Base-by-base conservation (phyloP, 2,329 filamentous ascomycete genomes). In the Didymella segeticola region DNA sequence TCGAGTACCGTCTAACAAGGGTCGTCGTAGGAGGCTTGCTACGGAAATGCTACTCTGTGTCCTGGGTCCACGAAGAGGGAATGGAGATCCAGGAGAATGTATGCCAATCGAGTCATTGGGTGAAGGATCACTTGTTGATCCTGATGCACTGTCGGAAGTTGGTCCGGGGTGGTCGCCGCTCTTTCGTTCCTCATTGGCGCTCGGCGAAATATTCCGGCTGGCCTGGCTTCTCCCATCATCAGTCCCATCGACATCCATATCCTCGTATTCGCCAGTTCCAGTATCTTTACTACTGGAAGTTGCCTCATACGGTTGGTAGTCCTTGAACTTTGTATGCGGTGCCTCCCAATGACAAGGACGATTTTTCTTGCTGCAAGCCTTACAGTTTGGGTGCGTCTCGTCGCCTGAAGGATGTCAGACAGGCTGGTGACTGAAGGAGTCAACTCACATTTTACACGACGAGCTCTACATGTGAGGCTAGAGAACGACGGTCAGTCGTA, bases 331-430 rank as follows among this genome's bases (percentile, higher is more conserved):
- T 19, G 59, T 63, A 45, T 68, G 60, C 1, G 64, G 61, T 17
- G 66, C 49, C 37, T 70, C 67, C 69, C 69, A 72, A 27, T 66
- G 61, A 46, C 69, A 72, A 11, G 64, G 60, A 6, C 69, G 64
- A 15, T 64, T 68, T 31, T 70, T 72, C 47, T 69, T 72, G 39
- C 56, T 58, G 49, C 69, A 72, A n/a, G 67, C 66, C 19, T 65
- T 69, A 53, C 68, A 72, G 17, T 58, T 39, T 8, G 69, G 68
- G 17, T 54, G 63, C 22, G 47, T 55, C 49, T 72, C 69, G 55
- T 72, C 69, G 47, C 69, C 69, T 71, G 23, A 10, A 19, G 10
- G 15, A 26, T 12, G 37, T 34, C 17, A 41, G 20, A 25, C 22
- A 4, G 7, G 19, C 20, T 37, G 31, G 1, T 30, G 5, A 25